Base-by-base conservation (phyloP, 164 flowering plant genomes). In the Kalanchoe fedtschenkoi region DNA sequence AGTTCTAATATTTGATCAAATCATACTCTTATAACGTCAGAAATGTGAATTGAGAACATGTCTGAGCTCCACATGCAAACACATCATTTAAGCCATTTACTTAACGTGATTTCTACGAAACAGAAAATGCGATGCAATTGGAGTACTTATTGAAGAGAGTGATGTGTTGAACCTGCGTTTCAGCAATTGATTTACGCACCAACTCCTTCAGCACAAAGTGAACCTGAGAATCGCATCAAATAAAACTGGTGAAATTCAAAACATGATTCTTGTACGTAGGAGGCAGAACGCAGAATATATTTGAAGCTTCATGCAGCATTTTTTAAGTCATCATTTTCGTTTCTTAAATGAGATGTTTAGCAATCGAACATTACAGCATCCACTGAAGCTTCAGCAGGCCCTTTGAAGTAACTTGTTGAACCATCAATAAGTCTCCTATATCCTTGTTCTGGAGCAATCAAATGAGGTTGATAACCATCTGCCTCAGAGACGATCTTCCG, bases 361-460 rank as follows among this genome's bases (percentile, higher is more conserved):
- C 13, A 9, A 33, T 58, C 68, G 74, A 72, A 70, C 10, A 58
- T 77, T 85, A 95, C 99, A 63, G 97, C 97, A 80, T 95, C 97
- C 65, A 91, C 97, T 15, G 96, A 83, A 53, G 99, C 99, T 78
- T 95, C 99, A 73, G 96, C 95, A 24, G 99, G 99, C 68, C 99
- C 99, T 78, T 83, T 95, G 74, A 95, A 95, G 73, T 72, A 95
- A 73, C 79, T 80, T 24, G 91, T 90, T 62, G 99, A 84, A 62
- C 97, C 86, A 63, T 95, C 97, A 69, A 95, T 95, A 32, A 95
- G 91, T 70, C 97, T 82, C 74, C 96, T 84, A 66, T 87, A 89
- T 62, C 97, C 99, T 77, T 95, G 99, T 70, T 95, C 97, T 59
- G 99, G 97, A 70, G 99, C 95, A 74, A 89, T 81, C 62, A 89